phyloP scores from a whole-genome alignment of 1,284 basidiomycete species.

The Pseudozyma thailandica region DNA sequence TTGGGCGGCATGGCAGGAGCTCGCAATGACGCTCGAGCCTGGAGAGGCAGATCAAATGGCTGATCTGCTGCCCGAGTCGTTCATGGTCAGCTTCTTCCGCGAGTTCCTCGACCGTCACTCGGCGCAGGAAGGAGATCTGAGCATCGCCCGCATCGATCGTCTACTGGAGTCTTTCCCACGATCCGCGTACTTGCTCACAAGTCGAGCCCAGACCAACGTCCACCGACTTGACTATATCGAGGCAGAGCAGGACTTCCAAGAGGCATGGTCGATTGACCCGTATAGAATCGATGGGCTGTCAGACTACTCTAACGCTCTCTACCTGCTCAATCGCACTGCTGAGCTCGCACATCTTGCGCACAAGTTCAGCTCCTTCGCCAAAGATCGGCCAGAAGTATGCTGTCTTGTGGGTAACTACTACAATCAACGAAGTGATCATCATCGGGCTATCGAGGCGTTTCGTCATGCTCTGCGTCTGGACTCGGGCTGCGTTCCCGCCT shows the following conservation, averaged over 20 bases:
- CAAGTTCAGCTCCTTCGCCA: slow-evolving; percentile 58
- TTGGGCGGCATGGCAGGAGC: slow-evolving; percentile 84
- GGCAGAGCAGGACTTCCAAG: slow-evolving; percentile 61
- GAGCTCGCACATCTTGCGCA: slow-evolving; percentile 92
- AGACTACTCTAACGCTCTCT: slow-evolving; percentile 95
- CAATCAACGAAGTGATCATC: slow-evolving; percentile 89
- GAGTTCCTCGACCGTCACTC: slow-evolving; percentile 88
- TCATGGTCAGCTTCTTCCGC: slow-evolving; percentile 84
- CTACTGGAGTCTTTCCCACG: slow-evolving; percentile 83
- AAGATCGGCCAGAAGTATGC: slow-evolving; percentile 75
- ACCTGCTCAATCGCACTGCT: slow-evolving; percentile 87
- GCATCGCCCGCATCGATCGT: slow-evolving; percentile 57
- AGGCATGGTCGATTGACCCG: slow-evolving; percentile 75
- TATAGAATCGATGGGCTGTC: slow-evolving; percentile 94
- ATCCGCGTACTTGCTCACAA: slow-evolving; percentile 81
- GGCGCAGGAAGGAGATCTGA: slow-evolving; percentile 66
- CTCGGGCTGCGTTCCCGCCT: slow-evolving; percentile 91
- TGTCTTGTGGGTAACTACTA: slow-evolving; percentile 97
- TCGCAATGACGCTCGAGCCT: slow-evolving; percentile 60
- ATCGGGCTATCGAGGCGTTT: slow-evolving; percentile 95
- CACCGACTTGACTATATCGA: slow-evolving; percentile 54
- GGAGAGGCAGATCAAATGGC: slow-evolving; percentile 52
- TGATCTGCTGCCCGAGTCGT: slow-evolving; percentile 78
- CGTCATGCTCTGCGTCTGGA: slow-evolving; percentile 92
- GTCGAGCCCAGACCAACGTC: slow-evolving; percentile 55